Evolutionary conservation across 306 rosid species (phyloP).

Genomic region (Ceratonia siliqua): DNA sequence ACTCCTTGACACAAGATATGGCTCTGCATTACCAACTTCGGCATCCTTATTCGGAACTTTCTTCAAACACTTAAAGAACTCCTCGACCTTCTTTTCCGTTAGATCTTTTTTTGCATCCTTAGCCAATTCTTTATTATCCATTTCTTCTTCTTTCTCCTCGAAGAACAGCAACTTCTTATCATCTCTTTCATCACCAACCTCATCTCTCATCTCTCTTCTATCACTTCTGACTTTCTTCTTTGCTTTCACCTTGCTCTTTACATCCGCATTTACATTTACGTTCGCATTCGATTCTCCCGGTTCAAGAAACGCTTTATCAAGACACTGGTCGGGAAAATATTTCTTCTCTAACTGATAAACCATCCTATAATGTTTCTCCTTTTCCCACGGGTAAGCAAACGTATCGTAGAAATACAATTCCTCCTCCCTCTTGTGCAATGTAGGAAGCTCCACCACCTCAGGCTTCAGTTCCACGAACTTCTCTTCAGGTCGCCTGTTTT

Average conservation of each 20-base stretch:
- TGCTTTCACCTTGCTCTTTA: conserved; percentile 29
- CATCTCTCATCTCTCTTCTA: conserved; percentile 32
- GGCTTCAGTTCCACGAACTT: conserved; percentile 75
- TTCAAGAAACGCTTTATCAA: conserved; percentile 85
- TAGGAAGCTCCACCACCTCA: conserved; percentile 75
- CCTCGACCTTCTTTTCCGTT: conserved; percentile 79
- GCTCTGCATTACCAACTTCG: conserved; percentile 50
- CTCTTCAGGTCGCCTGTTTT: conserved; percentile 42
- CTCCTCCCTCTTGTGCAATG: conserved; percentile 76
- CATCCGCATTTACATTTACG: neutral
- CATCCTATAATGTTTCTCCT: conserved; percentile 90
- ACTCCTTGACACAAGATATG: conserved; percentile 73
- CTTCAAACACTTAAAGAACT: conserved; percentile 83
- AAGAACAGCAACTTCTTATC: conserved; percentile 65
- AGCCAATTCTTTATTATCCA: conserved; percentile 19
- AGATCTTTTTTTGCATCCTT: conserved; percentile 39
- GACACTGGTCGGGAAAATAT: conserved; percentile 76
- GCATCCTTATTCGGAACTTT: conserved; percentile 55
- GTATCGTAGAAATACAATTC: conserved; percentile 79
- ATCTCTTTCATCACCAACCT: conserved; percentile 26
- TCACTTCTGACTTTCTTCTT: conserved; percentile 35
- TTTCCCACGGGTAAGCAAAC: conserved; percentile 88
- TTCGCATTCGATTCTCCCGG: conserved; percentile 59
- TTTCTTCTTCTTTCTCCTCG: conserved; percentile 45
- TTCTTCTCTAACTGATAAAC: conserved; percentile 91